These are phyloP conservation scores for Pseudozyma thailandica DNA, from an alignment of 1,284 basidiomycete genomes.

Conservation along the genomic window DNA sequence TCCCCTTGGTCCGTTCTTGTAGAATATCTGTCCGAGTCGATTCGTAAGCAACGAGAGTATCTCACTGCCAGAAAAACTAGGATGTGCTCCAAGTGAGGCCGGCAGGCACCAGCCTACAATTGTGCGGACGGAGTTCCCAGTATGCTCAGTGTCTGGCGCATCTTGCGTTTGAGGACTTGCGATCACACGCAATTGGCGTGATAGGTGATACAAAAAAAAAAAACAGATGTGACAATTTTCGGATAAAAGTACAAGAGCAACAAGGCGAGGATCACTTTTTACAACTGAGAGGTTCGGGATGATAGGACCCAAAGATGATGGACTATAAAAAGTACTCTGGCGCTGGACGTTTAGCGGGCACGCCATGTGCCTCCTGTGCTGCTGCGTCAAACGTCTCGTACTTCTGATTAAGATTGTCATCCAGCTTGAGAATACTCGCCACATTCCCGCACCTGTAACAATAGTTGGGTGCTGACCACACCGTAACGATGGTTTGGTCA, in stretches of 20 bases:
- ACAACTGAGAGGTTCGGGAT: neutral
- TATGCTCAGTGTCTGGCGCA: no score
- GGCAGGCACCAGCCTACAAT: no score
- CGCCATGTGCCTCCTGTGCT: conserved; percentile 60
- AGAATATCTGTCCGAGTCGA: no score
- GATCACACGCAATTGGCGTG: no score
- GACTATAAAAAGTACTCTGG: conserved; percentile 64
- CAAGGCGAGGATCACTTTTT: neutral
- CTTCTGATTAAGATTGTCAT: conserved; percentile 65
- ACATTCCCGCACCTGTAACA: conserved; percentile 76
- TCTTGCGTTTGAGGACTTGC: no score
- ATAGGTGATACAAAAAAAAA: no score
- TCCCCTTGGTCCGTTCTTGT: neutral
- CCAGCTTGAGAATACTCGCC: conserved; percentile 63
- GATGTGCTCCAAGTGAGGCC: no score
- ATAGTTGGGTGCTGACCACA: conserved; percentile 99
- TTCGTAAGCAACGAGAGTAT: no score
- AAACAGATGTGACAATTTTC: no score
- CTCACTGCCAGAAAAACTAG: no score
- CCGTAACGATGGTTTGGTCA: conserved; percentile 92
- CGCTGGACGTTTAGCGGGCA: conserved; percentile 60
- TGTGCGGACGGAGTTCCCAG: no score
- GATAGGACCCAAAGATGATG: neutral
- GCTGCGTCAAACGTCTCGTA: conserved; percentile 65
- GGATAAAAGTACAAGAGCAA: neutral